A percentile compares a stretch with the other conserved stretches of the same genome.
Conservation (phyloP, 1,139 yeast genomes). For the Yamadazyma buinensis region DNA sequence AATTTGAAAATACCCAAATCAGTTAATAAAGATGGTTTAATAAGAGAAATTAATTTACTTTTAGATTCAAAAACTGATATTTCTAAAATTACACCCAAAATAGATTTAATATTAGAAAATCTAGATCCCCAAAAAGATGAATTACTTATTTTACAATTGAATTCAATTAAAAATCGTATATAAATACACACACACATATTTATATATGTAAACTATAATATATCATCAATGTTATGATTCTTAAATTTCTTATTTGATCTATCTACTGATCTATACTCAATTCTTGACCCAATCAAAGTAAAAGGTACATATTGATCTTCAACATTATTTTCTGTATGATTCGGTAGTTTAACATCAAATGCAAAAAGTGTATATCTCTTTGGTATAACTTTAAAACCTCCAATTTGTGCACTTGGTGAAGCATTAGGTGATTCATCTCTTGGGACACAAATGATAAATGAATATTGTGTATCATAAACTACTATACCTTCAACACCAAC, state of each 20-base stretch:
- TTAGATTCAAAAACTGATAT: not conserved
- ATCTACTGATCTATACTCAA: conserved; percentile 73
- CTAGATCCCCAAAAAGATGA: conserved; percentile 20
- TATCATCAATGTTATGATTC: conserved; percentile 65
- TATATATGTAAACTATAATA: conserved; percentile 22
- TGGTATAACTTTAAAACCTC: conserved; percentile 54
- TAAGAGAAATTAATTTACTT: conserved; percentile 16
- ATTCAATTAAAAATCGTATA: conserved; percentile 15
- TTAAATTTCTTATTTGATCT: conserved; percentile 86
- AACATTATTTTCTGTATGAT: conserved; percentile 12
- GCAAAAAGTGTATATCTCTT: conserved; percentile 60
- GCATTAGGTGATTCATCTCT: conserved; percentile 29
- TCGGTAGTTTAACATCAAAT: conserved; percentile 44
- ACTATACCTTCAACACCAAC: conserved; percentile 77
- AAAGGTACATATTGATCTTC: conserved; percentile 42
- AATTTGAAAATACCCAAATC: conserved; percentile 10
- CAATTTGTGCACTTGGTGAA: conserved; percentile 37
- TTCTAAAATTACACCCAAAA: conserved; percentile 4
- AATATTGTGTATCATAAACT: conserved; percentile 80
- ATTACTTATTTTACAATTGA: conserved; percentile 22
- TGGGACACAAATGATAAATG: conserved; percentile 62
- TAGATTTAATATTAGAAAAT: conserved; percentile 14
- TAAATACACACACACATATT: no score
- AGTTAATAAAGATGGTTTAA: conserved; percentile 14
- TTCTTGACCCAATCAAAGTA: conserved; percentile 75